phyloP scores from a whole-genome alignment of 176 grass and related monocot species.

The Oryza rufipogon region DNA sequence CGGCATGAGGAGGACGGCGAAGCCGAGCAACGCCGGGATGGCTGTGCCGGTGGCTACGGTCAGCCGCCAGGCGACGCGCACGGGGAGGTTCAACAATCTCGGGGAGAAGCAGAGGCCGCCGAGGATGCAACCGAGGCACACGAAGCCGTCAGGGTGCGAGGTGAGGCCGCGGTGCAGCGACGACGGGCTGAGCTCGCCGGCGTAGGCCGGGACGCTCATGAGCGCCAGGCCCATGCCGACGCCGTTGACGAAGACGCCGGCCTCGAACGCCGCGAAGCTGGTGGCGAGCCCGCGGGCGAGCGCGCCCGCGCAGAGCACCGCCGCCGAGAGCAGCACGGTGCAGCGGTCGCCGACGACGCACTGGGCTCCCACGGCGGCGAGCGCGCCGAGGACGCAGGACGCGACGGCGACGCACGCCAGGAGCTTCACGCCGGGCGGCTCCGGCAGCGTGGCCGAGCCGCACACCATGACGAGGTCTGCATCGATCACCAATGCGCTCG shows the following conservation, averaged over 20 bases:
- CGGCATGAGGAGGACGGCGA: slow-evolving; percentile 38
- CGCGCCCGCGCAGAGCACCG: slow-evolving; percentile 35
- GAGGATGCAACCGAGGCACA: slow-evolving; percentile 55
- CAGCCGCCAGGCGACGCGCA: slow-evolving; percentile 36
- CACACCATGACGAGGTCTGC: slow-evolving; percentile 52
- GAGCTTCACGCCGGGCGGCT: slow-evolving; percentile 36
- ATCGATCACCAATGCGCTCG: background rate
- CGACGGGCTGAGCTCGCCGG: slow-evolving; percentile 31
- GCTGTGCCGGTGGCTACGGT: slow-evolving; percentile 10
- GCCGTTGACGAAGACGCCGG: slow-evolving; percentile 42
- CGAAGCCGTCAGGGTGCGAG: slow-evolving; percentile 52
- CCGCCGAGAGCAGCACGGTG: slow-evolving; percentile 31
- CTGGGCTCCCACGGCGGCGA: slow-evolving; percentile 8
- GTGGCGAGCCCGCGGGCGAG: slow-evolving; percentile 25
- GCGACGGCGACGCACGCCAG: slow-evolving; percentile 32
- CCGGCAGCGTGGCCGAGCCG: slow-evolving; percentile 35
- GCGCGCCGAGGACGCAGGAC: slow-evolving; percentile 24
- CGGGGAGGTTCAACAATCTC: slow-evolving; percentile 23
- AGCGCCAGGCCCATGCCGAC: slow-evolving; percentile 46
- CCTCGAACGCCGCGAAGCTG: slow-evolving; percentile 20
- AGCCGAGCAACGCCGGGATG: slow-evolving; percentile 30
- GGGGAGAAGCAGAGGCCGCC: slow-evolving; percentile 34
- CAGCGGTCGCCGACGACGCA: slow-evolving; percentile 36
- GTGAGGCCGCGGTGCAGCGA: slow-evolving; percentile 18
- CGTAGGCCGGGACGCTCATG: slow-evolving; percentile 45